Evolutionary conservation across 345 rosid species (phyloP), one percentile per base, ranked within the genome.

Genomic region (Sapria himalayana): DNA sequence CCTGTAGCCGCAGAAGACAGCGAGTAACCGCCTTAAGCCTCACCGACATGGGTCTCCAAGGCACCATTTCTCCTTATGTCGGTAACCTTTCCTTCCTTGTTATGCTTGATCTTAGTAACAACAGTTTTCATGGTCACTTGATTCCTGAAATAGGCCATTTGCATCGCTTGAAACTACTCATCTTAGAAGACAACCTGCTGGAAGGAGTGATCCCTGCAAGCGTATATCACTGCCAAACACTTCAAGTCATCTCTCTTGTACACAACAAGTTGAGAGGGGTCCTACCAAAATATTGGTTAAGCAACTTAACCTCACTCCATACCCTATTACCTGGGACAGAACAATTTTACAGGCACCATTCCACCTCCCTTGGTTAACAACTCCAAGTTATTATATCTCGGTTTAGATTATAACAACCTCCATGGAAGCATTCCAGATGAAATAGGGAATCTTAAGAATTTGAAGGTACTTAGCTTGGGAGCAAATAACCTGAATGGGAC

Each of bases 81-180:
- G 41, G 22, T 13, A 47, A 47, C 23, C 42, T 47, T 18, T 36
- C 51, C 16, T 47, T 47, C 42, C 20, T 36, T 6, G 9, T 4
- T 24, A 4, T 22, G 1, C 51, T 47, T 7, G 19, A 36, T 15
- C 41, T 47, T 15, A 11, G 25, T 10, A 47, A 36, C 41, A 47
- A 47, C 37, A 47, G 51, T 34, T 47, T 47, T 34, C n/a, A 35
- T 4, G 51, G 51, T 15, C 16, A 1, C n/a, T 23, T 35, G 4
- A 41, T 33, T 6, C 15, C 15, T 15, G 33, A 41, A 15, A 41
- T 41, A 19, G 18, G 46, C 19, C n/a, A 19, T 10, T 22, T 22
- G n/a, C 16, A 22, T 39, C 29, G 29, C 44, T 39, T 39, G 44
- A 39, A 16, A 22, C 13, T 11, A 6, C 44, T 39, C 29, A 10